Conservation (phyloP, 2,329 filamentous ascomycete species). For the Sordariomycetes sp. region DNA sequence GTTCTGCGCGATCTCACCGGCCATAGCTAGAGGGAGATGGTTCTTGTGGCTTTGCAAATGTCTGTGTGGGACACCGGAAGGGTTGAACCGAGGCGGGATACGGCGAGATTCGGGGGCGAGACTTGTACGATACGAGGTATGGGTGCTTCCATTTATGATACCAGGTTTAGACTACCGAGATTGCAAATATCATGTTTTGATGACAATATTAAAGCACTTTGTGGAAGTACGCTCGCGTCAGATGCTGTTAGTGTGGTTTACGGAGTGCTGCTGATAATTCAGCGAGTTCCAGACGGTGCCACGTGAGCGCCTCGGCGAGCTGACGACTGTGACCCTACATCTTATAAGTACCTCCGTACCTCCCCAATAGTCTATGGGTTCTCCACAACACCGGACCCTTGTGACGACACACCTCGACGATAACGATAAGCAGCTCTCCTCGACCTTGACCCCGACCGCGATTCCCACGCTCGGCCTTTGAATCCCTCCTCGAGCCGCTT, state of each 20-base stretch:
- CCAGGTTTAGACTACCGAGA: neutral
- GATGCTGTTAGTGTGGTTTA: too few species aligned
- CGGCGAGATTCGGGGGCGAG: neutral
- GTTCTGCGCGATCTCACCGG: conserved; percentile 7
- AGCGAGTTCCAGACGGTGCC: too few species aligned
- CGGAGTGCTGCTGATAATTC: too few species aligned
- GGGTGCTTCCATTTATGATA: neutral
- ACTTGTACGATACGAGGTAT: neutral
- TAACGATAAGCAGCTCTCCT: neutral
- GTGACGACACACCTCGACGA: neutral
- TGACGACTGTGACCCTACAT: too few species aligned
- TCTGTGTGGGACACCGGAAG: neutral
- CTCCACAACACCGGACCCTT: neutral
- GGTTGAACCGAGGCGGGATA: neutral
- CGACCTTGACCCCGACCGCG: neutral
- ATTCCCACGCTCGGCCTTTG: neutral
- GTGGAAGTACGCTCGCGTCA: neutral
- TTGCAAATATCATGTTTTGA: neutral
- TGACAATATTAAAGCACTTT: neutral
- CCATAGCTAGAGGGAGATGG: neutral
- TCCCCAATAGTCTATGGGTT: too few species aligned
- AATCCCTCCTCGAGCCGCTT: neutral
- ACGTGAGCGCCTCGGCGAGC: too few species aligned
- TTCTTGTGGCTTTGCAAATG: neutral
- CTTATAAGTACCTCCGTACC: too few species aligned